phyloP scores from a whole-genome alignment of 148 eudicot genomes.

The Rhododendron williamsianum region DNA sequence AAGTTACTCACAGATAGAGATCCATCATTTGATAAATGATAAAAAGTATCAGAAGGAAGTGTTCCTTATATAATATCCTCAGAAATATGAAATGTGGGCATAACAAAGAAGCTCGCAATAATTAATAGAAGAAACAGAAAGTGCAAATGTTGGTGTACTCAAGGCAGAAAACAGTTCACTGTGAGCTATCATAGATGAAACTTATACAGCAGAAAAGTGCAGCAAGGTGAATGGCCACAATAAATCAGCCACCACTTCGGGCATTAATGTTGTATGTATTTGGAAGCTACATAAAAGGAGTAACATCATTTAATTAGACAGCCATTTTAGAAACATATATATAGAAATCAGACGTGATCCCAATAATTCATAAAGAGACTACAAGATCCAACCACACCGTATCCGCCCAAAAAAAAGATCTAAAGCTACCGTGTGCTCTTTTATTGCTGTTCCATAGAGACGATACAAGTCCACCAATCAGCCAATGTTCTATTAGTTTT shows the following conservation, averaged over 20 bases:
- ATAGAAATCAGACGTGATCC: background rate
- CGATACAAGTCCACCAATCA: constrained; percentile 36
- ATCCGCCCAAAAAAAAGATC: background rate
- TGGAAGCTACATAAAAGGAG: background rate
- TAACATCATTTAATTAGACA: background rate
- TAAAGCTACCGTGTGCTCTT: constrained; percentile 29
- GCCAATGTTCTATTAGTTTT: constrained; percentile 26
- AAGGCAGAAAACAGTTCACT: background rate
- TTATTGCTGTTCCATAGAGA: constrained; percentile 30
- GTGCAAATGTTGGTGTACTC: background rate
- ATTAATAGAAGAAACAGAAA: background rate
- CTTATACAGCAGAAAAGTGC: background rate
- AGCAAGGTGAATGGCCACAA: background rate
- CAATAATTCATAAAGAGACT: constrained; percentile 13
- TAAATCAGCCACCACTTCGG: background rate
- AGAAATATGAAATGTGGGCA: background rate
- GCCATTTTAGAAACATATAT: background rate
- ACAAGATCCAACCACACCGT: background rate
- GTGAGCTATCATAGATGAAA: background rate
- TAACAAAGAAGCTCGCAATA: too few relatives aligned
- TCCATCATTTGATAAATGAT: background rate
- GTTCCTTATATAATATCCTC: background rate
- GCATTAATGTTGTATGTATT: background rate
- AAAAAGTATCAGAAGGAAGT: background rate
- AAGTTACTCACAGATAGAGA: background rate